phyloP scores from a whole-genome alignment of 1,284 basidiomycete genomes.

The Dichomitus squalens region DNA sequence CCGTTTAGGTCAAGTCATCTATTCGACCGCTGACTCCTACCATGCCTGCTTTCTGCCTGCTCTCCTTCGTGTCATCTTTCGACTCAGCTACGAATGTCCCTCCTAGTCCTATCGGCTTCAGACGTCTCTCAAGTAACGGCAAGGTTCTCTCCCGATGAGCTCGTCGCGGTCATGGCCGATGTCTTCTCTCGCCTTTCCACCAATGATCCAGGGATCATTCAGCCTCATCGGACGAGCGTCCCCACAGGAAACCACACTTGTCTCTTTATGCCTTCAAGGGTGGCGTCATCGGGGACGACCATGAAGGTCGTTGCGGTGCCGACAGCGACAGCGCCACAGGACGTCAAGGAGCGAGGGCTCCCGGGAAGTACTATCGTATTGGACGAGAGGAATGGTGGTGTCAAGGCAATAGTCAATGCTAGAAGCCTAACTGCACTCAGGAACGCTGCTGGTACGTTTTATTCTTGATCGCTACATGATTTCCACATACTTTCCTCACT shows the following conservation, averaged over 20 bases:
- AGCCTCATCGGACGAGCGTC: conserved; percentile 55
- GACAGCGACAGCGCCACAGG: conserved; percentile 35
- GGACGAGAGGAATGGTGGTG: conserved; percentile 66
- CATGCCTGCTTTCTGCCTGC: background rate
- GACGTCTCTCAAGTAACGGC: conserved; percentile 51
- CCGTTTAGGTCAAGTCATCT: too few relatives aligned
- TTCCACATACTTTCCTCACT: background rate
- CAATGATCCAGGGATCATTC: conserved; percentile 31
- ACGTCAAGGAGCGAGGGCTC: conserved; percentile 50
- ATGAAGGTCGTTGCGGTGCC: conserved; percentile 80
- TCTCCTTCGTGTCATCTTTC: background rate
- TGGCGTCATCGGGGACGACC: conserved; percentile 49
- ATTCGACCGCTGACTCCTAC: too few relatives aligned
- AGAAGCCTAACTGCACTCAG: conserved; percentile 74
- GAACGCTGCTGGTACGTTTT: conserved; percentile 72
- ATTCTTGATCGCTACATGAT: too few relatives aligned
- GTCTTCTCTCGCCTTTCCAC: conserved; percentile 42
- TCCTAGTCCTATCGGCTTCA: conserved; percentile 54
- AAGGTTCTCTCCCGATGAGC: conserved; percentile 42
- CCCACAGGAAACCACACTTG: conserved; percentile 51
- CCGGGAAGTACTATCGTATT: conserved; percentile 79
- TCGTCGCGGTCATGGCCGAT: conserved; percentile 57
- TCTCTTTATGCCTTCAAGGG: conserved; percentile 74
- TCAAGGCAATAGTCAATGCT: conserved; percentile 78
- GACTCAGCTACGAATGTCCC: conserved; percentile 38